Evolutionary conservation across 140 eudicot genomes (phyloP), one percentile per base, ranked within the genome.

Genomic region (Flaveria floridana): DNA sequence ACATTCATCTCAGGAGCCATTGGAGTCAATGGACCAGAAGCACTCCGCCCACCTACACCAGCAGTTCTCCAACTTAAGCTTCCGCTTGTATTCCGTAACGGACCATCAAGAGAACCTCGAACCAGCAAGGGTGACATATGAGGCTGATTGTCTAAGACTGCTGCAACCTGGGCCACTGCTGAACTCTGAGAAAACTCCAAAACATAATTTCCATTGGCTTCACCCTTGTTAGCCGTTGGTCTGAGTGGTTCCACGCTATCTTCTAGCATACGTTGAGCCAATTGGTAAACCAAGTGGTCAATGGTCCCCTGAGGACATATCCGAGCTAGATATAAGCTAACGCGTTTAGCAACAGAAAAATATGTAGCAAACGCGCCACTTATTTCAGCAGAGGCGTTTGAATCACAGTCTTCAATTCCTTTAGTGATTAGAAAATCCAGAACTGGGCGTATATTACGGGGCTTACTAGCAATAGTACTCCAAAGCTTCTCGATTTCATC

Each of bases 351-450:
- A 34, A 94, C 99, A 0, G 99, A 94, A 66, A 94, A 94, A 72
- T 94, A 94, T 18, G 99, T 94, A 23, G 99, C 99, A 72, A 94
- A 94, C 47, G 99, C 99, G 25, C 99, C 99, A 69, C 91, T 94
- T 70, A 94, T 94, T 87, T 94, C 99, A 48, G 99, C 96, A 9
- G 99, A 94, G 9, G 99, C 96, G 75, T 87, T 94, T 5, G 99
- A 94, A 81, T 94, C 99, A 64, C 99, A 94, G 65, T 90, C 99
- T 81, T 94, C 99, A 37, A 94, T 94, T 18, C 99, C 99, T 83
- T 94, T 94, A 7, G 97, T 88, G 71, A 94, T 90, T 72, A 94
- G 76, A 83, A 94, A 94, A 85, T 94, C 99, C 64, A 94, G 85
- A 81, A 94, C 99, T 7, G 96, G 99, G 46, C 99, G 90, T 44